Conservation (phyloP, 805 yeast genomes). For the Wickerhamomyces rabaulensis region DNA sequence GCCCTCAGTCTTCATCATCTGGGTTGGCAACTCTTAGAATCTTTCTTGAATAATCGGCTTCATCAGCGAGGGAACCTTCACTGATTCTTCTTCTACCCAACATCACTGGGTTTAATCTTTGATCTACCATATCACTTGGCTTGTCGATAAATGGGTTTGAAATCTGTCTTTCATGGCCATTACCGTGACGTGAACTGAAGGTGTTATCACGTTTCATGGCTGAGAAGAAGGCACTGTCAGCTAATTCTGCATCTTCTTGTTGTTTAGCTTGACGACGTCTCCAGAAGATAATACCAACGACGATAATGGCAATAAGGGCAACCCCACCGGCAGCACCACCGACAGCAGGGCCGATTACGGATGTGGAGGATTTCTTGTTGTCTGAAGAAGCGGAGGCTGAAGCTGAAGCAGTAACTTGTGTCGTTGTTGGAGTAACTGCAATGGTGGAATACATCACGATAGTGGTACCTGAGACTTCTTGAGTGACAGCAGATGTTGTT, state of each 20-base stretch:
- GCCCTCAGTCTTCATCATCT: conserved; percentile 52
- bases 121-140: conserved; percentile 51
- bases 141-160: conserved; percentile 61
- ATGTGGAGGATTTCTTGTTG: conserved; percentile 10
- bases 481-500: conserved; percentile 20
- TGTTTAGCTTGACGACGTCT: conserved; percentile 30
- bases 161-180: conserved; percentile 27
- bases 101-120: conserved; percentile 68
- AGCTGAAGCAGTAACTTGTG: conserved; percentile 16
- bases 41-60: conserved; percentile 74
- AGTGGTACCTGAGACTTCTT: conserved; percentile 14
- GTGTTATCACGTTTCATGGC: conserved; percentile 45
- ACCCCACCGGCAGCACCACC: conserved; percentile 61
- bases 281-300: conserved; percentile 32
- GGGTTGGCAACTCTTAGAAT: conserved; percentile 87
- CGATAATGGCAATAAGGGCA: conserved; percentile 38
- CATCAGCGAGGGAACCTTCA: conserved; percentile 85
- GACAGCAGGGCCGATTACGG: conserved; percentile 50
- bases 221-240: conserved; percentile 54
- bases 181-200: conserved; percentile 6
- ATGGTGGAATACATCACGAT: conserved; percentile 19
- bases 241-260: conserved; percentile 39
- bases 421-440: conserved; percentile 11
- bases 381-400: conserved; percentile 17
- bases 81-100: conserved; percentile 78